Base-by-base conservation (phyloP, 176 grass and related monocot genomes). In the Phoenix dactylifera region DNA sequence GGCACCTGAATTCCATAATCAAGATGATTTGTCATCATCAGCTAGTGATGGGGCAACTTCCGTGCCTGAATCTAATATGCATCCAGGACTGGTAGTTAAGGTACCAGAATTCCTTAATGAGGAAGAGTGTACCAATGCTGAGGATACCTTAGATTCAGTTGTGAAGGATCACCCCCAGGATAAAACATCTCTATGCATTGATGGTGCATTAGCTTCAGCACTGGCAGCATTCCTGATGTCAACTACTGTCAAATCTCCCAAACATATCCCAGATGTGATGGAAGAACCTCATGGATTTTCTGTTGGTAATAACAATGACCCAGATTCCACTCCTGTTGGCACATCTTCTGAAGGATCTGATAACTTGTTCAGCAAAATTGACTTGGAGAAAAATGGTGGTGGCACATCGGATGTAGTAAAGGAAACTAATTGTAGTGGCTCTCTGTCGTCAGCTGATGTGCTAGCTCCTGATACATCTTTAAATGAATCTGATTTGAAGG, bases 161-260 rank as follows among this genome's bases (percentile, higher is more conserved):
- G 39, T 19, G 52, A 14, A 29, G 16, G 50, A 53, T 3, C 50
- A 17, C 55, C 52, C 32, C 26, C 76, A 76, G 73, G 67, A 39
- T 51, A 86, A 80, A 75, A 53, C 55, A 16, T n/a, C 51, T 61
- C 66, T 82, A 62, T 83, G 81, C 58, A 80, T 89, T 22, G 80
- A 92, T 67, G 79, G 75, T 52, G 84, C 81, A 61, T 85, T 98
- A 76, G 84, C 85, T 26, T 86, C 88, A 57, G 79, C 84, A 58
- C 71, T 98, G 79, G 84, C 81, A 39, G 79, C 82, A 64, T 78
- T 98, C 68, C 66, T 82, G 52, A 73, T 17, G 48, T 85, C 79
- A 29, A 75, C 72, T 10, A 79, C 26, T 56, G 52, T 49, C 77
- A 63, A 60, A 52, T 62, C 58, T 60, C 55, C 16, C 0, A 74